Evolutionary conservation across 192 early-diverging fungal species (phyloP), one percentile per base, ranked within the genome.

Genomic region (Gonapodya prolifera): DNA sequence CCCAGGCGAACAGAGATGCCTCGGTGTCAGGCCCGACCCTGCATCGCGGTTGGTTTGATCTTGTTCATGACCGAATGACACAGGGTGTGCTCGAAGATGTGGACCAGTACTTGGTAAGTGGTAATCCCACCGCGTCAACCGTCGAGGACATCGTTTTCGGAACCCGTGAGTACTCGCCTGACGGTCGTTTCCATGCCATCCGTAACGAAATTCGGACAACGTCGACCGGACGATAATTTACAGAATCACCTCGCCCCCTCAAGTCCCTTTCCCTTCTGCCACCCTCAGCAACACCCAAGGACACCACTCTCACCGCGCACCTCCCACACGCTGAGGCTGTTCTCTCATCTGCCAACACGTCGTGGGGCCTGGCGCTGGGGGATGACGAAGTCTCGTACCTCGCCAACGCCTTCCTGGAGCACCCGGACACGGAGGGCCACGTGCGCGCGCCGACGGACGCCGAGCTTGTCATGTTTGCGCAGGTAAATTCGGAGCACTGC

Each of bases 401-500:
- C 70, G 92, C 94, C 1, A 86, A 89, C 2, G 93, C 93, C 18
- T 98, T 96, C 83, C 83, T 83, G 75, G 87, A 86, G 34, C 80
- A 76, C 23, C 70, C 70, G 17, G 80, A 83, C 28, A 82, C 78
- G 34, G 85, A 93, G 2, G 83, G 78, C 35, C 89, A 95, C 69
- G 75, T 75, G 1, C 30, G 36, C 69, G 93, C 96, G 80, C 97
- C 97, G n/a, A 99, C 98, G 0, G 97, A 99, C 82, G 94, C 94
- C 0, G 97, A 99, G 86, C 87, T 99, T 35, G 96, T 99, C 88
- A 99, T 99, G 98, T 99, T 99, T 92, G 97, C 97, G 35, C 98
- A 99, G 83, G 98, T 99, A 80, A 99, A 99, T 86, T 98, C 96
- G 69, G 98, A 99, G 86, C 98, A 99, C 86, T 99, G 98, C 85